A percentile compares a stretch with the other conserved stretches of the same genome.
These are phyloP conservation scores for Ceratobasidium sp. DNA, from an alignment of 1,284 basidiomycete species.

Conservation along the genomic window DNA sequence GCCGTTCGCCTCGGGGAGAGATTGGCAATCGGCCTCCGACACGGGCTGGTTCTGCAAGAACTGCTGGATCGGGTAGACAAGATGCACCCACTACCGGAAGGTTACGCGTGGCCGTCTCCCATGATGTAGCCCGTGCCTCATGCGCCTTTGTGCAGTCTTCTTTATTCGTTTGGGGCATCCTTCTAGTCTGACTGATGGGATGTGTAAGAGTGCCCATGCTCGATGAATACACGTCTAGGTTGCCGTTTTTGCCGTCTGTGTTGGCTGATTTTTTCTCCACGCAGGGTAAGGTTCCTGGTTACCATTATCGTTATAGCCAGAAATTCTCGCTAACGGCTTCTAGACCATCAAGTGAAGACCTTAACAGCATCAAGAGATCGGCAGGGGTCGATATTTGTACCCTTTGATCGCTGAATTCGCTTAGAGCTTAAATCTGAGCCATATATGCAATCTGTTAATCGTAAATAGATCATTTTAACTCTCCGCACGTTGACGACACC, in stretches of 20 bases:
- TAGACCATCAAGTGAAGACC: background rate
- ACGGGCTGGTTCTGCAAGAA: conserved; percentile 33
- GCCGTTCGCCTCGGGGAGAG: conserved; percentile 39
- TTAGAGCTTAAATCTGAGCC: conserved; percentile 15
- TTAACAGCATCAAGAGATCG: conserved; percentile 2
- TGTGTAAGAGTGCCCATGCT: background rate
- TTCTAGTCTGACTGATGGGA: conserved; percentile 17
- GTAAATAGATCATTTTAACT: background rate
- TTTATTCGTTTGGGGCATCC: background rate
- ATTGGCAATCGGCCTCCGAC: conserved; percentile 28
- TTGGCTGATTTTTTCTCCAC: conserved; percentile 14
- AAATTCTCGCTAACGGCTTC: background rate
- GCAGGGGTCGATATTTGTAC: background rate
- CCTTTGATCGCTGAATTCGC: conserved; percentile 1
- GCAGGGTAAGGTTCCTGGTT: background rate
- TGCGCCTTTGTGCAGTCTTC: background rate
- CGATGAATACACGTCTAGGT: conserved; percentile 8
- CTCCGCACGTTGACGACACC: background rate
- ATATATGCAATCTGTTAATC: background rate
- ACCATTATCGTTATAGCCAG: background rate
- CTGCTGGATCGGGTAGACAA: conserved; percentile 39
- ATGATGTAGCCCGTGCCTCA: conserved; percentile 12
- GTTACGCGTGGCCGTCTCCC: conserved; percentile 34
- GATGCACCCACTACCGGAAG: conserved; percentile 37
- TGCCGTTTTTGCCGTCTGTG: background rate